phyloP scores from a whole-genome alignment of 164 flowering plant species.

The Magnolia changhungtana region DNA sequence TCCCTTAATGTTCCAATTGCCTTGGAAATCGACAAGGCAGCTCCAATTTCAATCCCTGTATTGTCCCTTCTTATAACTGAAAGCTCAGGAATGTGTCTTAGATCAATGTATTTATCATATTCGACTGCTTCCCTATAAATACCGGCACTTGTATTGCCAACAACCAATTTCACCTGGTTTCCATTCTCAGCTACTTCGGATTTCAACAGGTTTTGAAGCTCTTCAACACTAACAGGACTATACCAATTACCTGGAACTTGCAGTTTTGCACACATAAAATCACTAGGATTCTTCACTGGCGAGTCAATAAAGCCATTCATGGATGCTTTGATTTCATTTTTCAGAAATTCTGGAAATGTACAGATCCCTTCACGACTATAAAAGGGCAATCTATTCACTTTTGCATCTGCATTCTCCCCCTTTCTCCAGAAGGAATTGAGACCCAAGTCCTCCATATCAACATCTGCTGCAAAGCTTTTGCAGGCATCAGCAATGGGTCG shows the following conservation, averaged over 20 bases:
- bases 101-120: slow-evolving; percentile 57
- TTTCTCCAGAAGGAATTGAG: slow-evolving; percentile 65
- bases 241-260: slow-evolving; percentile 33
- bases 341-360: slow-evolving; percentile 64
- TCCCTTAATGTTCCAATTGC: slow-evolving; percentile 52
- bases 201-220: slow-evolving; percentile 41
- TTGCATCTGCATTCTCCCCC: slow-evolving; percentile 32
- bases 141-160: slow-evolving; percentile 73
- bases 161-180: slow-evolving; percentile 44
- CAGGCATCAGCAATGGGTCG: slow-evolving; percentile 90
- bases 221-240: slow-evolving; percentile 50
- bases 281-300: slow-evolving; percentile 1
- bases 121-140: slow-evolving; percentile 61
- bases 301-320: background rate
- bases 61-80: slow-evolving; percentile 42
- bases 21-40: slow-evolving; percentile 71
- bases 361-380: slow-evolving; percentile 27
- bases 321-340: slow-evolving; percentile 33
- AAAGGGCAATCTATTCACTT: slow-evolving; percentile 36
- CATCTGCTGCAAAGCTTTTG: slow-evolving; percentile 83
- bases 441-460: slow-evolving; percentile 92
- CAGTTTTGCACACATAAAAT: background rate
- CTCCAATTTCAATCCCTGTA: slow-evolving; percentile 69
- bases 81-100: slow-evolving; percentile 70
- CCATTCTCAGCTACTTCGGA: slow-evolving; percentile 14